Percentiles rank a stretch among this genome's conserved stretches.
Evolutionary conservation across 78 protist genomes (phyloP).

Genomic region (Anaeramoeba ignava): DNA sequence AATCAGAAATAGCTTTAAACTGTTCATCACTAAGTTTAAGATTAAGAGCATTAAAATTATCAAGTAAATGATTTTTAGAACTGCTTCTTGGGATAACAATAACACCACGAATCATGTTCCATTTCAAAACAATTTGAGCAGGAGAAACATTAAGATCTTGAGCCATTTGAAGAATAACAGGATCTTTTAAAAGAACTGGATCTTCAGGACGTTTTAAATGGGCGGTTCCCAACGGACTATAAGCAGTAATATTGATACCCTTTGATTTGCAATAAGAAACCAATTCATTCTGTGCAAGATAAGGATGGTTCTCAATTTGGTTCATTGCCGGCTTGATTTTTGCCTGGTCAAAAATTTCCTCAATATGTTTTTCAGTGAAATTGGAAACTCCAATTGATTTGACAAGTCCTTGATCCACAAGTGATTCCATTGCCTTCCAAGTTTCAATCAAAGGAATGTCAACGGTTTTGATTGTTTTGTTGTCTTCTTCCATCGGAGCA

Average conservation of each 20-base stretch:
- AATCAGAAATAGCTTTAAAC: too few species aligned
- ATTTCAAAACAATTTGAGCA: too few species aligned
- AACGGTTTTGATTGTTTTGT: background rate
- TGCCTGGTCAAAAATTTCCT: background rate
- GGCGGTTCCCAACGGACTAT: background rate
- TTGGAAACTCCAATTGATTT: background rate
- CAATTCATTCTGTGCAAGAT: background rate
- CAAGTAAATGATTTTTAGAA: too few species aligned
- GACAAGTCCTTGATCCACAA: background rate
- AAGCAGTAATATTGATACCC: background rate
- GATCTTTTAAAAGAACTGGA: too few species aligned
- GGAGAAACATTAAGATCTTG: too few species aligned
- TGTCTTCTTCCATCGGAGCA: background rate
- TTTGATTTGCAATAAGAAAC: background rate
- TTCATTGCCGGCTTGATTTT: background rate
- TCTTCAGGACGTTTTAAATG: too few species aligned
- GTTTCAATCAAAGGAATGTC: background rate
- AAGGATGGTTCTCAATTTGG: background rate
- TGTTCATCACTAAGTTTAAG: too few species aligned
- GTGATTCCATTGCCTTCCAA: background rate
- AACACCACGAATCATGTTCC: too few species aligned
- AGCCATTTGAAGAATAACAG: too few species aligned
- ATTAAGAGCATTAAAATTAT: too few species aligned
- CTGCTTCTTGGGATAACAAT: too few species aligned
- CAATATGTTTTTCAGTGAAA: background rate